These are phyloP conservation scores for Debaryomyces castellii DNA, from an alignment of 805 yeast genomes.

Conservation along the genomic window DNA sequence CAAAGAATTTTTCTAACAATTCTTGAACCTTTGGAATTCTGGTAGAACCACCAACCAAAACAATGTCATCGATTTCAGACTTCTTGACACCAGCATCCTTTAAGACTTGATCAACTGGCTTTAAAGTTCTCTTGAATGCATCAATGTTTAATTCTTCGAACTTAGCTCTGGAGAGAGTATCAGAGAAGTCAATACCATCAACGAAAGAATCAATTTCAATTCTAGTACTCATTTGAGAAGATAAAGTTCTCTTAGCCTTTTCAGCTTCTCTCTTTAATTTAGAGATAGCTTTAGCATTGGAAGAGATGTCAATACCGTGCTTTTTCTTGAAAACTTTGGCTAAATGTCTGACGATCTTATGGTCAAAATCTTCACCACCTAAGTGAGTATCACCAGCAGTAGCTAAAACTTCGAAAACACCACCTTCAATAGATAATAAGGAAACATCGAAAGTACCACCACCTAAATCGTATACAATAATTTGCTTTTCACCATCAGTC, in stretches of 20 bases:
- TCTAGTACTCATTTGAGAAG: constrained; percentile 43
- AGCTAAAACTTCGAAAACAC: constrained; percentile 49
- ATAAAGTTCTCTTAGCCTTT: constrained; percentile 49
- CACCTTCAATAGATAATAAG: constrained; percentile 53
- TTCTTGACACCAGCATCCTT: constrained; percentile 46
- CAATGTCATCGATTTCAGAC: constrained; percentile 46
- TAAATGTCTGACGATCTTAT: constrained; percentile 43
- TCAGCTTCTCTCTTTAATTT: constrained; percentile 50
- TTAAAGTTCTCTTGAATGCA: constrained; percentile 45
- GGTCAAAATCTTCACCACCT: constrained; percentile 52
- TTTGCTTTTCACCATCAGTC: constrained; percentile 55
- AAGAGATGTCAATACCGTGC: constrained; percentile 41
- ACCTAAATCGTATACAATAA: constrained; percentile 49
- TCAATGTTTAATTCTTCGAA: constrained; percentile 48
- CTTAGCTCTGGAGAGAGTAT: constrained; percentile 47
- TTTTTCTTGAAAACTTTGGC: constrained; percentile 45
- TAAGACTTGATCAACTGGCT: constrained; percentile 48
- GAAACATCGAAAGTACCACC: constrained; percentile 78
- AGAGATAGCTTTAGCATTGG: constrained; percentile 42
- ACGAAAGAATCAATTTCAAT: constrained; percentile 48
- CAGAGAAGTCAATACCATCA: constrained; percentile 49
- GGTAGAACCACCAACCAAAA: constrained; percentile 50
- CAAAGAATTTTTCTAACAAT: constrained; percentile 50
- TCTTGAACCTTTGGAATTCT: constrained; percentile 52
- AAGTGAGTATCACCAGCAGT: constrained; percentile 53